Evolutionary conservation across 1,284 basidiomycete genomes (phyloP).

Genomic region (Austroboletus niveus): DNA sequence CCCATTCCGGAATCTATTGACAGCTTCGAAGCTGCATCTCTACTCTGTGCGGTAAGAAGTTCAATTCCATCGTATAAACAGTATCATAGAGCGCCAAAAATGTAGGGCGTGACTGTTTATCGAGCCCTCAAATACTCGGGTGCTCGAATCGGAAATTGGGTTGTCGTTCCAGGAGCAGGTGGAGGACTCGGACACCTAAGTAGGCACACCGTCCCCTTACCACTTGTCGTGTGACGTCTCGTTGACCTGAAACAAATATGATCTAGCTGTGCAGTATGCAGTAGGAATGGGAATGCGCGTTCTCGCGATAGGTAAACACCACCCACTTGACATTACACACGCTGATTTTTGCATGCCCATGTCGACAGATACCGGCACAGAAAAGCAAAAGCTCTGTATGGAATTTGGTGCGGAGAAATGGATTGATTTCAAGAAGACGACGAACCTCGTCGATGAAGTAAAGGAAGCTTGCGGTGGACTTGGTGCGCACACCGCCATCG

Average conservation of each 20-base stretch:
- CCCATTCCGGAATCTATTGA: slow-evolving; percentile 69
- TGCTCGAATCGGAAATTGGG: slow-evolving; percentile 75
- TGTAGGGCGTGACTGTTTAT: slow-evolving; percentile 75
- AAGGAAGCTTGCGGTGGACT: slow-evolving; percentile 64
- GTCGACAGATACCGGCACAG: slow-evolving; percentile 60
- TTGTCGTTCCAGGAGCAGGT: slow-evolving; percentile 79
- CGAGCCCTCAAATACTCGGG: slow-evolving; percentile 79
- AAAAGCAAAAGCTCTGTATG: slow-evolving; percentile 69
- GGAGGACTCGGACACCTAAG: slow-evolving; percentile 72
- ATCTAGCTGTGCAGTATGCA: slow-evolving; percentile 73
- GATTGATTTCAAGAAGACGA: slow-evolving; percentile 74
- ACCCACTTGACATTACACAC: neutral
- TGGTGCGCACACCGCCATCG: slow-evolving; percentile 75
- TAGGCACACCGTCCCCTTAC: slow-evolving; percentile 16
- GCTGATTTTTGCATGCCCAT: neutral
- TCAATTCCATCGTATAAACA: neutral
- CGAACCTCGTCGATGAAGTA: slow-evolving; percentile 62
- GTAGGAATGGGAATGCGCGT: slow-evolving; percentile 73
- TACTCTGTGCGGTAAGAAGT: slow-evolving; percentile 71
- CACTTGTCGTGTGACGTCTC: neutral
- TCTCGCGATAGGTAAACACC: slow-evolving; percentile 64
- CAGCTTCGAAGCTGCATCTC: slow-evolving; percentile 73
- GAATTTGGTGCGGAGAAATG: slow-evolving; percentile 76
- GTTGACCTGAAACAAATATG: slow-evolving; percentile 4
- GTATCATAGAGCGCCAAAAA: no score